Conservation (phyloP, 2,329 filamentous ascomycete species). For the Leptographium flavum region DNA sequence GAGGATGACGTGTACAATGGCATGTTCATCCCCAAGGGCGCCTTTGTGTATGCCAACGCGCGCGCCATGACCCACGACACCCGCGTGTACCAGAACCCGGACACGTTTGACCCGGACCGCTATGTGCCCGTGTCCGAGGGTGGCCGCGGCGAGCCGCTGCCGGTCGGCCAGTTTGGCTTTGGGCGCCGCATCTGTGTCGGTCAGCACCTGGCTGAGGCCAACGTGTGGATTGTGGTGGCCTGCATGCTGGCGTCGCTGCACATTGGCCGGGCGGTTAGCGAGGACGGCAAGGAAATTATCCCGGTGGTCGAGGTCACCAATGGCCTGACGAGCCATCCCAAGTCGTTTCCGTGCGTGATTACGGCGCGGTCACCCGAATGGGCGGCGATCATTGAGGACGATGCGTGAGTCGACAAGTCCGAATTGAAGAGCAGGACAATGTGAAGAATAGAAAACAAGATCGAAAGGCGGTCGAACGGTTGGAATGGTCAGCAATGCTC, state of each 20-base stretch:
- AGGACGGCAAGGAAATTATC: slow-evolving; percentile 2
- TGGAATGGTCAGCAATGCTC: too few species aligned
- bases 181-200: slow-evolving; percentile 34
- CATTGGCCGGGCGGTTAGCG: slow-evolving; percentile 14
- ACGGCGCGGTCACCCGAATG: neutral
- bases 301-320: slow-evolving; percentile 7
- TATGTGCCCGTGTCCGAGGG: slow-evolving; percentile 23
- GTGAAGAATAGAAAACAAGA: neutral
- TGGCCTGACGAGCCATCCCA: slow-evolving; percentile 9
- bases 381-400: neutral
- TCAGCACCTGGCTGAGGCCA: slow-evolving; percentile 25
- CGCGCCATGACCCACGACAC: slow-evolving; percentile 32
- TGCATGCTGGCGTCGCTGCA: slow-evolving; percentile 23
- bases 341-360: slow-evolving; percentile 5
- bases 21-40: slow-evolving; percentile 14
- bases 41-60: slow-evolving; percentile 26
- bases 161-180: slow-evolving; percentile 33
- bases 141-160: slow-evolving; percentile 25
- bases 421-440: neutral
- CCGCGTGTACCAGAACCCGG: slow-evolving; percentile 21
- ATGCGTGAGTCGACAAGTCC: too few species aligned
- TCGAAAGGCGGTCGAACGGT: too few species aligned
- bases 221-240: slow-evolving; percentile 25
- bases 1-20: slow-evolving; percentile 26
- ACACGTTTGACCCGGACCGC: slow-evolving; percentile 24